Conservation (phyloP, 2,329 filamentous ascomycete genomes). For the Neocucurbitaria cava region DNA sequence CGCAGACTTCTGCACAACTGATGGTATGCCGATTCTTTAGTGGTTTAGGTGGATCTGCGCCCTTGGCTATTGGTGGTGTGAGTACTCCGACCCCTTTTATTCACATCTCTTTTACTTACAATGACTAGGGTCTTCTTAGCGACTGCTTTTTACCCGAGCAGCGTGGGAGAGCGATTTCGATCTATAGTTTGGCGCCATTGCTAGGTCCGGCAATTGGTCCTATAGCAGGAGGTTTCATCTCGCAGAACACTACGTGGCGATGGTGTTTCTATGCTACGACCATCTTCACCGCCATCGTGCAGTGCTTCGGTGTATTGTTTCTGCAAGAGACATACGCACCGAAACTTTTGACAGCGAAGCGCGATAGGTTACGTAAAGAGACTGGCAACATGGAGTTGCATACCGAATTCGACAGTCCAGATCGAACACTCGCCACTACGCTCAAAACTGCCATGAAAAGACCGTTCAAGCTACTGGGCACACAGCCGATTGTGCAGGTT, state of each 20-base stretch:
- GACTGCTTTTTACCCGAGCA: slow-evolving; percentile 68
- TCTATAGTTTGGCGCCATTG: slow-evolving; percentile 69
- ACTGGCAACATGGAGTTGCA: slow-evolving; percentile 67
- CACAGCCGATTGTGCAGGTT: slow-evolving; percentile 67
- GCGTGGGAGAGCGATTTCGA: slow-evolving; percentile 66
- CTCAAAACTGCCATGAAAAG: slow-evolving; percentile 55
- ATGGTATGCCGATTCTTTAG: slow-evolving; percentile 48
- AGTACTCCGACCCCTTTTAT: slow-evolving; percentile 2
- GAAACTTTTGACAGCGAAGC: slow-evolving; percentile 66
- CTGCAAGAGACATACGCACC: slow-evolving; percentile 72
- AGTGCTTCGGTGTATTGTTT: slow-evolving; percentile 67
- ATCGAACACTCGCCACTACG: slow-evolving; percentile 42
- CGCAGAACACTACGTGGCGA: slow-evolving; percentile 70
- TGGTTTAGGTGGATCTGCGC: slow-evolving; percentile 48
- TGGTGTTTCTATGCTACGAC: slow-evolving; percentile 76
- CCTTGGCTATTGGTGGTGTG: slow-evolving; percentile 48
- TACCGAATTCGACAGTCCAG: slow-evolving; percentile 56
- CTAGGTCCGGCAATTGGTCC: slow-evolving; percentile 72
- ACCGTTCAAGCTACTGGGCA: slow-evolving; percentile 63
- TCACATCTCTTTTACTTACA: background rate
- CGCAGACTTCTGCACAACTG: slow-evolving; percentile 41
- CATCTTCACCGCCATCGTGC: slow-evolving; percentile 67
- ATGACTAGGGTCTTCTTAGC: slow-evolving; percentile 47
- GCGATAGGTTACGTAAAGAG: slow-evolving; percentile 62
- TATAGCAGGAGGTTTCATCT: slow-evolving; percentile 70